A percentile compares a stretch with the other conserved stretches of the same genome.
Evolutionary conservation across 2,329 filamentous ascomycete species (phyloP).

Genomic region (Emergomyces pasteurianus): DNA sequence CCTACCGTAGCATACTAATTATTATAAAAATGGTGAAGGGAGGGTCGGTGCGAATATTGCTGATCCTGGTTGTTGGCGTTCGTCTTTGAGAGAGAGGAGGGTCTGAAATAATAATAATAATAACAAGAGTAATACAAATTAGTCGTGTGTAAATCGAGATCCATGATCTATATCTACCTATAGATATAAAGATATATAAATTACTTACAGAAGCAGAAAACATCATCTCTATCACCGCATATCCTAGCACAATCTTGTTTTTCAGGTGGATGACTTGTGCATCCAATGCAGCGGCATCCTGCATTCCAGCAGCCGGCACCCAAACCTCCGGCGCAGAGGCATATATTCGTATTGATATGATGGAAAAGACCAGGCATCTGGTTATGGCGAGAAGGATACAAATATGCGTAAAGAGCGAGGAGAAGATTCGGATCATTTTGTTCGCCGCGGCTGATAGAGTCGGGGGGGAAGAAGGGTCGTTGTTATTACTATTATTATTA

Average conservation of each 20-base stretch:
- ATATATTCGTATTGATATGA: conserved; percentile 28
- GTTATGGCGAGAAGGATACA: conserved; percentile 25
- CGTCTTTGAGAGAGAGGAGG: conserved; percentile 25
- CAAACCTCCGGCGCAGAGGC: conserved; percentile 20
- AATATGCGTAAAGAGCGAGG: conserved; percentile 27
- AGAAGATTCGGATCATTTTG: conserved; percentile 11
- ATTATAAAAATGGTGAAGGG: not conserved
- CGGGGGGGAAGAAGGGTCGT: not conserved
- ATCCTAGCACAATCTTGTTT: conserved; percentile 75
- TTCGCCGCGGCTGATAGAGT: conserved; percentile 2
- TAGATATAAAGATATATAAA: not conserved
- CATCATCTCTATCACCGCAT: conserved; percentile 70
- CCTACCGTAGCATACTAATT: no score
- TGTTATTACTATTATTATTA: no score
- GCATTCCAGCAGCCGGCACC: conserved; percentile 11
- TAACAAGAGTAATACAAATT: no score
- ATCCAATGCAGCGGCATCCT: conserved; percentile 10
- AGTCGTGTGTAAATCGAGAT: no score
- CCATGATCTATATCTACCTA: no score
- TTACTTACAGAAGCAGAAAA: conserved; percentile 69
- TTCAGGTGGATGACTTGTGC: conserved; percentile 53
- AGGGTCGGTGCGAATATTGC: not conserved
- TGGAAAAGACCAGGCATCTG: conserved; percentile 26
- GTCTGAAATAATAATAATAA: conserved; percentile 17
- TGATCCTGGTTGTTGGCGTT: conserved; percentile 21